Evolutionary conservation across 1,139 yeast species (phyloP), one percentile per base, ranked within the genome.

Genomic region (Scheffersomyces cryptocercus): DNA sequence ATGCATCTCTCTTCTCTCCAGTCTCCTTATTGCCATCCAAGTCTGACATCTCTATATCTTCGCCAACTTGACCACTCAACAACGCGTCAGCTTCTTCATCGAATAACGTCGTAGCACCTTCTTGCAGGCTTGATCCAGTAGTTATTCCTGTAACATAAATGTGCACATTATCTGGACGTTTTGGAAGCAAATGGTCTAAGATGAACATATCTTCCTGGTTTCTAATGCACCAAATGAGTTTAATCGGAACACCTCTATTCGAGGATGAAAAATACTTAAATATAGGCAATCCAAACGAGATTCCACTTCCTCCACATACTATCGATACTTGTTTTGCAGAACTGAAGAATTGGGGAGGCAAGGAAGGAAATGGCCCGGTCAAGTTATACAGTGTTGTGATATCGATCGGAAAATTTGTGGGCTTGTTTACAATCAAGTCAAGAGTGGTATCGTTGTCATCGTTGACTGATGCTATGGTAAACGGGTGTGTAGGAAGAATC

Each of bases 301-400:
- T 77, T 0, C 97, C 97, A 0, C 95, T 81, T 0, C 97, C 97
- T 7, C 97, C 97, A 30, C 90, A 86, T 3, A 89, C 64, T 7
- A 89, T 74, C 8, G 76, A 61, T 0, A 84, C 79, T 41, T 79
- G 73, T 35, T 76, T 76, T 0, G 81, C 82, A 1, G 81, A 68
- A 36, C 59, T 48, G 45, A 61, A 61, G 37, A 65, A 62, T 7
- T 58, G 59, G 5, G 54, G 53, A 1, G 64, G 57, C 7, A 67
- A 42, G 9, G 72, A 51, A 1, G 64, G 58, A 43, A 53, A 68
- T 2, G 74, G 74, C 1, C 65, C 67, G 2, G 64, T 50, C 13
- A 68, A 33, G 9, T 57, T 44, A 40, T 63, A 65, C 11, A 49
- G 35, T 3, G 44, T 28, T 10, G 49, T 42, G 14, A 51, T 39